Evolutionary conservation across 1,284 basidiomycete genomes (phyloP), one percentile per base, ranked within the genome.

Genomic region (Xerocomus cyaneibrunnescens): DNA sequence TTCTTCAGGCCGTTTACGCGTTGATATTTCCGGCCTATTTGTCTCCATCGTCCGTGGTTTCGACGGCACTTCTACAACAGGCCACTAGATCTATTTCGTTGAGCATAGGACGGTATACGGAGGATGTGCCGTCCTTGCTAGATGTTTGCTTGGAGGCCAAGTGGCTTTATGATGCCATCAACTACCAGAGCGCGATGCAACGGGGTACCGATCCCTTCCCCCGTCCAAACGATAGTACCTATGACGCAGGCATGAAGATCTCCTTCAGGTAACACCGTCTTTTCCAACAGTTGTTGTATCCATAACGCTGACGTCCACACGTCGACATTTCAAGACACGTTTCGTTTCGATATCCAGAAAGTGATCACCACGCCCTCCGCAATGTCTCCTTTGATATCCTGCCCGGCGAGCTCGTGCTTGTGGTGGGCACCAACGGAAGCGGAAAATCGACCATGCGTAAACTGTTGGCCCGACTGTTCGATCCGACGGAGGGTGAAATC

Each of bases 381-480:
- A 51, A 71, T 10, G 65, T 76, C 14, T 74, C 73, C 2, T 69
- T 80, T 45, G 67, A 62, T 1, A 71, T 81, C 43, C 54, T 67
- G 3, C 66, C 76, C 0, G 78, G 78, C 9, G 69, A 77, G 43
- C 61, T 80, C 4, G 70, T 77, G 25, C 70, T 79, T 27, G 64
- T 81, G 1, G 75, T 77, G 0, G 80, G 80, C 10, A 57, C 56
- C 12, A 79, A 77, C 52, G 79, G 77, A 7, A 75, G 74, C 54
- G 79, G 79, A 23, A 82, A 81, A 58, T 73, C 75, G 1, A 70
- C 78, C 0, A 60, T 77, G 17, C 62, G 79, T 6, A 77, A 78
- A 47, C 63, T 81, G 12, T 55, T 82, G 17, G 65, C 72, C 3
- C 68, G 76, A 3, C 54, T 79, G 0, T 65, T 69, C 30, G 65